phyloP scores from a whole-genome alignment of 257 asterid genomes.

The Primulina huaijiensis region DNA sequence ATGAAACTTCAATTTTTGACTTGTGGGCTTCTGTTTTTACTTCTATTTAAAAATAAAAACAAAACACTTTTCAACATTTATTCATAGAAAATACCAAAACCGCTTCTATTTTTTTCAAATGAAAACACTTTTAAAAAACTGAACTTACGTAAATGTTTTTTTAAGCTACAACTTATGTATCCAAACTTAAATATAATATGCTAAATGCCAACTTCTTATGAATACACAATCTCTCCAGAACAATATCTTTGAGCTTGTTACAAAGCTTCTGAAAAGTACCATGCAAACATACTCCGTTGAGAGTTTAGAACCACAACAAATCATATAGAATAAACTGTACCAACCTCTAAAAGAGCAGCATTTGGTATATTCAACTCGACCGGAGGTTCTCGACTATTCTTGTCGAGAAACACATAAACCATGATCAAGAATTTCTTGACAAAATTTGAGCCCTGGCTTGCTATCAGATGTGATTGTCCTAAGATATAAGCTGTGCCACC shows the following conservation, averaged over 20 bases:
- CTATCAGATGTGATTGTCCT: constrained; percentile 71
- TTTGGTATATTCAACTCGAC: constrained; percentile 75
- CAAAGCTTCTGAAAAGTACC: neutral
- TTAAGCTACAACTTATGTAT: too few relatives aligned
- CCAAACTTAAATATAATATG: too few relatives aligned
- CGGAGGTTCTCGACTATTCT: constrained; percentile 73
- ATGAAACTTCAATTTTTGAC: too few relatives aligned
- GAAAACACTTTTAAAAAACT: too few relatives aligned
- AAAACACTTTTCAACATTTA: too few relatives aligned
- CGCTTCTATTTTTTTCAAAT: too few relatives aligned
- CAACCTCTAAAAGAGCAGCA: constrained; percentile 86
- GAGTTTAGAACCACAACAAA: neutral
- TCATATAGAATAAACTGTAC: constrained; percentile 66
- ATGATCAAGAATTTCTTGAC: constrained; percentile 57
- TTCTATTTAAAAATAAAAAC: too few relatives aligned
- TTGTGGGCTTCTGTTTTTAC: too few relatives aligned
- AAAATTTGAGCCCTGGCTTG: constrained; percentile 60
- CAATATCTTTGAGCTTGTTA: too few relatives aligned
- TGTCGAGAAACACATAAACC: constrained; percentile 64
- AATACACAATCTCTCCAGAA: neutral
- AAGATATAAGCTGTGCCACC: constrained; percentile 82
- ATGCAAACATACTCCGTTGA: neutral
- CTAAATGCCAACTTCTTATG: neutral
- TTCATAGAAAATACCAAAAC: too few relatives aligned
- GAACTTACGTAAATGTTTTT: too few relatives aligned